Percentiles rank a stretch among this genome's conserved stretches.
Conservation (phyloP, 768 basidiomycete species). For the Multifurca ochricompacta region DNA sequence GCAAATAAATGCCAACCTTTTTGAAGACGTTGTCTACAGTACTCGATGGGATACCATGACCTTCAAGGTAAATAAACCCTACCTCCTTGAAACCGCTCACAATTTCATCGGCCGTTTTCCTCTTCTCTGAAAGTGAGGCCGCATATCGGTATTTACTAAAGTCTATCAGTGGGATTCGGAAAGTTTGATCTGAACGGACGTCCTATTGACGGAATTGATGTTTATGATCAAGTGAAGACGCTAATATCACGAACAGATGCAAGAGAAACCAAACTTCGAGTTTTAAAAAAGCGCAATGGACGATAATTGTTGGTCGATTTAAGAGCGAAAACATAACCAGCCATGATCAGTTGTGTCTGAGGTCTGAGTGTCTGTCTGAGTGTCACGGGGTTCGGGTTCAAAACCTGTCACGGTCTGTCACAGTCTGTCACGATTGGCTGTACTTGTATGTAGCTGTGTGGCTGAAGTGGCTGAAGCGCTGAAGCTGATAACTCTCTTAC, state of each 20-base stretch:
- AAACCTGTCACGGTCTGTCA: no score
- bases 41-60: slow-evolving; percentile 58
- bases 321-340: background rate
- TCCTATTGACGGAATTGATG: slow-evolving; percentile 24
- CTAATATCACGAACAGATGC: slow-evolving; percentile 1
- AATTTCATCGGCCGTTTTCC: slow-evolving; percentile 55
- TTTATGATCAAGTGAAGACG: background rate
- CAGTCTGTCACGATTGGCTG: no score
- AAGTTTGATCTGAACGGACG: slow-evolving; percentile 33
- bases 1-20: slow-evolving; percentile 40
- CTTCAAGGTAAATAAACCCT: slow-evolving; percentile 71
- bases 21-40: slow-evolving; percentile 53
- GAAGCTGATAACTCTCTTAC: no score
- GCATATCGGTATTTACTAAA: slow-evolving; percentile 59
- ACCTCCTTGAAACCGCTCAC: slow-evolving; percentile 73
- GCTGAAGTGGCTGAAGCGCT: no score
- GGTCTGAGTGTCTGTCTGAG: background rate
- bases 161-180: slow-evolving; percentile 61
- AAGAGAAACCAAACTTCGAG: background rate
- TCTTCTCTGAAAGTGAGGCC: slow-evolving; percentile 46
- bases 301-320: slow-evolving; percentile 1
- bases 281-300: background rate
- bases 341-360: background rate
- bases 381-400: background rate
- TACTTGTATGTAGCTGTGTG: no score